Conservation (phyloP, 495 filamentous ascomycete genomes). For the Amphirosellinia nigrospora region DNA sequence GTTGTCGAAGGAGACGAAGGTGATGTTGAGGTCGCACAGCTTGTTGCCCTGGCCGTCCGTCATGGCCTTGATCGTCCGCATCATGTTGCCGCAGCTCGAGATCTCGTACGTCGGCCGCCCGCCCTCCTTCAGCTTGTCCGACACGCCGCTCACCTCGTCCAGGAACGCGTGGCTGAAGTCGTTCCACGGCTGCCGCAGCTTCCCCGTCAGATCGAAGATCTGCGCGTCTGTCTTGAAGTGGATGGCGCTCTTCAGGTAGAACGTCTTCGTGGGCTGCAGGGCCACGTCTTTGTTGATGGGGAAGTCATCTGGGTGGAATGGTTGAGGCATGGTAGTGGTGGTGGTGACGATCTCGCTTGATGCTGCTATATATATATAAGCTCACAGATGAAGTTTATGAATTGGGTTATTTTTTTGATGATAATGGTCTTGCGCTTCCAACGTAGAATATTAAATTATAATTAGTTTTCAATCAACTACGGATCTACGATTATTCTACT, state of each 20-base stretch:
- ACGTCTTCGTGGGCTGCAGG: constrained; percentile 29
- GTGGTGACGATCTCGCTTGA: not conserved
- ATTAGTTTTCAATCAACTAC: constrained; percentile 4
- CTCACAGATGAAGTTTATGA: not conserved
- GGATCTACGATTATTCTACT: not conserved
- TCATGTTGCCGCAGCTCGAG: constrained; percentile 40
- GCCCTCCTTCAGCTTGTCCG: constrained; percentile 17
- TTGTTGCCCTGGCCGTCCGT: constrained; percentile 28
- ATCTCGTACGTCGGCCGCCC: constrained; percentile 30
- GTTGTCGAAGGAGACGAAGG: constrained; percentile 39
- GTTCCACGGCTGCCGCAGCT: constrained; percentile 23
- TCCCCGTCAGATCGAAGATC: constrained; percentile 32
- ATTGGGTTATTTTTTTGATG: not conserved
- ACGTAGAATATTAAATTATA: not conserved
- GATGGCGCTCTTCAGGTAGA: constrained; percentile 38
- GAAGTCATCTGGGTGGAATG: constrained; percentile 42
- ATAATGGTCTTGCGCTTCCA: not conserved
- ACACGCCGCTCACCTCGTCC: constrained; percentile 30
- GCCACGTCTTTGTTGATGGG: constrained; percentile 35
- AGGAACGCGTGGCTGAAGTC: constrained; percentile 41
- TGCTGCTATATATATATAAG: not conserved
- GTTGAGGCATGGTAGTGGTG: constrained; percentile 34
- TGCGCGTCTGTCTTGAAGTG: constrained; percentile 39
- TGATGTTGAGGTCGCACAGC: constrained; percentile 41
- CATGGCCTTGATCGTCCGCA: constrained; percentile 40